phyloP scores from a whole-genome alignment of 768 basidiomycete species.

The Boletellus sp. region DNA sequence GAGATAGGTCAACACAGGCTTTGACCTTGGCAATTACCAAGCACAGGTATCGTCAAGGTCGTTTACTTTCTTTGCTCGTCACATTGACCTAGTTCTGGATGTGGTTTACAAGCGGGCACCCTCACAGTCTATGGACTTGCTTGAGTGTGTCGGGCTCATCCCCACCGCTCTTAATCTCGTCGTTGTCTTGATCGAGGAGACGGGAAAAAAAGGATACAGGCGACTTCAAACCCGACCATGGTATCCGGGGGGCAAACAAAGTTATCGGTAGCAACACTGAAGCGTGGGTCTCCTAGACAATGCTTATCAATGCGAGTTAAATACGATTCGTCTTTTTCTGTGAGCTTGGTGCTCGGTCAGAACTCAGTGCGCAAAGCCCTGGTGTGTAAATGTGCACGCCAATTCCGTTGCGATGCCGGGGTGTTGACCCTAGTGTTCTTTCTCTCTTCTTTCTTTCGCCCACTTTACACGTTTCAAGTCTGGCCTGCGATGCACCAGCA shows the following conservation, averaged over 20 bases:
- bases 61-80: background rate
- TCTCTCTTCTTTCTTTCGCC: too few relatives aligned
- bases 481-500: too few relatives aligned
- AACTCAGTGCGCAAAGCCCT: too few relatives aligned
- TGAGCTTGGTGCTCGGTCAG: background rate
- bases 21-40: constrained; percentile 4
- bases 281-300: background rate
- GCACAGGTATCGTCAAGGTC: background rate
- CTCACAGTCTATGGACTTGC: background rate
- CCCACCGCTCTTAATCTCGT: background rate
- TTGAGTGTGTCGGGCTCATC: background rate
- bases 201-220: background rate
- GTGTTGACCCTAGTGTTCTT: too few relatives aligned
- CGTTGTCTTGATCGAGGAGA: background rate
- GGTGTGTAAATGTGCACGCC: too few relatives aligned
- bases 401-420: too few relatives aligned
- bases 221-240: background rate
- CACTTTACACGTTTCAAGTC: too few relatives aligned
- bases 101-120: constrained; percentile 2
- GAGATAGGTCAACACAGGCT: background rate
- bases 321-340: background rate
- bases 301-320: constrained; percentile 1
- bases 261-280: background rate
- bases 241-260: background rate
- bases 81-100: background rate